These are phyloP conservation scores for Gymnopus androsaceus DNA, from an alignment of 1,284 basidiomycete genomes.

Conservation along the genomic window DNA sequence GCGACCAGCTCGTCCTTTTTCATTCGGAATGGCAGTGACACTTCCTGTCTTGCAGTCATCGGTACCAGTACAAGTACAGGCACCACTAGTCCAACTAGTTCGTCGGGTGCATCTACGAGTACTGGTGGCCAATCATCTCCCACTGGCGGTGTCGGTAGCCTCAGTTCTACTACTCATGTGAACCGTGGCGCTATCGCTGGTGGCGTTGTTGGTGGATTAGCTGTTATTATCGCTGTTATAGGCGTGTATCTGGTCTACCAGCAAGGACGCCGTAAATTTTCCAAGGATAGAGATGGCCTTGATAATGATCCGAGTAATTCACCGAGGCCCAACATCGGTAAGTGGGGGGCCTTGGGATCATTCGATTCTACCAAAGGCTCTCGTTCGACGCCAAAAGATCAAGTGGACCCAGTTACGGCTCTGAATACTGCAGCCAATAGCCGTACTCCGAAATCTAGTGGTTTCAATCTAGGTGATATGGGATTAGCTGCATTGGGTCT, in stretches of 20 bases:
- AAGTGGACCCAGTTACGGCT: neutral
- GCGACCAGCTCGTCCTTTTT: neutral
- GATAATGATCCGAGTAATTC: neutral
- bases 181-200: conserved; percentile 13
- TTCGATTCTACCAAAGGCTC: conserved; percentile 13
- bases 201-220: conserved; percentile 10
- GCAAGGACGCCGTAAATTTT: neutral
- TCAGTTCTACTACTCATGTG: neutral
- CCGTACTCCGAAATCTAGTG: conserved; percentile 4
- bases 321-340: conserved; percentile 9
- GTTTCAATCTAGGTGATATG: conserved; percentile 9
- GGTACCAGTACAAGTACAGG: neutral
- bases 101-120: neutral
- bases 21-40: conserved; percentile 8
- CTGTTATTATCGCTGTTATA: neutral
- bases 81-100: conserved; percentile 2
- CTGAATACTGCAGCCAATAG: conserved; percentile 9
- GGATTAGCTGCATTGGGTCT: conserved; percentile 13
- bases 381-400: neutral
- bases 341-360: conserved; percentile 18
- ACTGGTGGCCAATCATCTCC: conserved; percentile 1
- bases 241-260: neutral
- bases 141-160: conserved; percentile 1
- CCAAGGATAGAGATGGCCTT: neutral
- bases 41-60: conserved; percentile 6